These are phyloP conservation scores for Calocera viscosa DNA, from an alignment of 768 basidiomycete species.

Conservation along the genomic window DNA sequence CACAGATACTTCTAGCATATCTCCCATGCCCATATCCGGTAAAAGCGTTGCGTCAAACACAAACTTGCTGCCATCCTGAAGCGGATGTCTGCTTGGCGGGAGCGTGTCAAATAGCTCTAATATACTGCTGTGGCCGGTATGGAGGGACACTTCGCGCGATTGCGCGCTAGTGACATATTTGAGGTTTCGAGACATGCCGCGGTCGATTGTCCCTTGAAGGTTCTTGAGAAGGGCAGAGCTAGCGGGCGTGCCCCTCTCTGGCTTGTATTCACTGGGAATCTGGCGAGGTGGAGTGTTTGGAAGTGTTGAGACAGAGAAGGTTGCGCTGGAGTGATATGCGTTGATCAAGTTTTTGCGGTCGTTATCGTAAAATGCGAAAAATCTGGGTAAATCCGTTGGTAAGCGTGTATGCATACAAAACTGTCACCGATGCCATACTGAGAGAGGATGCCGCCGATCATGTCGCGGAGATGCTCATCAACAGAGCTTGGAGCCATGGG, in stretches of 20 bases:
- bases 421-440: background rate
- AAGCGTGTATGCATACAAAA: background rate
- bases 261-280: background rate
- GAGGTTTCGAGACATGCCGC: background rate
- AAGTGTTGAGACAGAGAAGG: background rate
- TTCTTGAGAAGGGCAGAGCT: background rate
- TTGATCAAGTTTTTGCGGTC: background rate
- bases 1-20: constrained; percentile 3
- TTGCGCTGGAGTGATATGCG: constrained; percentile 1
- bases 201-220: background rate
- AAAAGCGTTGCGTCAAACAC: background rate
- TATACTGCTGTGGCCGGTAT: background rate
- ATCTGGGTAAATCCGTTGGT: background rate
- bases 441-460: background rate
- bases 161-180: background rate
- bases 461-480: background rate
- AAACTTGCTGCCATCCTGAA: constrained; percentile 1
- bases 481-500: background rate
- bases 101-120: background rate
- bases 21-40: background rate
- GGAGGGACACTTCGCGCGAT: background rate
- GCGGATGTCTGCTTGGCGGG: background rate
- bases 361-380: constrained; percentile 6
- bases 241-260: background rate
- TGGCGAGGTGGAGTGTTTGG: background rate